Conservation (phyloP, 371 early-diverging fungal genomes). For the Parasitella parasitica region DNA sequence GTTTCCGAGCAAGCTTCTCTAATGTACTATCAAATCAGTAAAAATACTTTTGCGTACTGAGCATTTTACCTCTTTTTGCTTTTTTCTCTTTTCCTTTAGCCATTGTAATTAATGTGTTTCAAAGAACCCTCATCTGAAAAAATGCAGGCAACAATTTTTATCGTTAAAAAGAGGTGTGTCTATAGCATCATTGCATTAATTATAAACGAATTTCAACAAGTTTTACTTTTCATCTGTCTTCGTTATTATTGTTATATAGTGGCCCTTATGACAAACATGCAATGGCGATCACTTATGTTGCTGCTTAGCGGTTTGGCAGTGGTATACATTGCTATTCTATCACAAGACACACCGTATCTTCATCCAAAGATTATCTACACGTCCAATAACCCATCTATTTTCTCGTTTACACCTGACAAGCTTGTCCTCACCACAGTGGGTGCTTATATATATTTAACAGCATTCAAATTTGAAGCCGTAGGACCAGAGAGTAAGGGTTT, state of each 20-base stretch:
- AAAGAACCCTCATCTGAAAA: no score
- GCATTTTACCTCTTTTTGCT: background rate
- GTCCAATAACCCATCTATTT: slow-evolving; percentile 10
- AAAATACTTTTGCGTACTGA: background rate
- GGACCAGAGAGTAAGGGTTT: background rate
- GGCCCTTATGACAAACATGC: slow-evolving; percentile 30
- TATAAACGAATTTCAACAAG: background rate
- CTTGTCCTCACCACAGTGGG: slow-evolving; percentile 27
- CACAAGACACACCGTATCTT: slow-evolving; percentile 41
- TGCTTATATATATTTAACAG: slow-evolving; percentile 32
- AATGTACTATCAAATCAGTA: background rate
- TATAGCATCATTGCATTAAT: background rate
- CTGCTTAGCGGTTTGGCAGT: slow-evolving; percentile 32
- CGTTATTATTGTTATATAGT: no score
- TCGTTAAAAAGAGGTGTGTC: background rate
- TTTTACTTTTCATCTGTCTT: no score
- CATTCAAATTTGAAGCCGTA: slow-evolving; percentile 25
- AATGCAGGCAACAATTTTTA: background rate
- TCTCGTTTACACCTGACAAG: slow-evolving; percentile 21
- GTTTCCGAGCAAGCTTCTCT: slow-evolving; percentile 11
- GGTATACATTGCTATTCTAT: slow-evolving; percentile 36
- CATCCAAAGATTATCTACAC: slow-evolving; percentile 34
- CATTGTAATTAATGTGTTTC: background rate
- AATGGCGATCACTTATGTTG: slow-evolving; percentile 45
- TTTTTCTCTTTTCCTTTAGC: slow-evolving; percentile 2